Evolutionary conservation across 345 rosid species (phyloP), one percentile per base, ranked within the genome.

Genomic region (Odontarrhena argentea): DNA sequence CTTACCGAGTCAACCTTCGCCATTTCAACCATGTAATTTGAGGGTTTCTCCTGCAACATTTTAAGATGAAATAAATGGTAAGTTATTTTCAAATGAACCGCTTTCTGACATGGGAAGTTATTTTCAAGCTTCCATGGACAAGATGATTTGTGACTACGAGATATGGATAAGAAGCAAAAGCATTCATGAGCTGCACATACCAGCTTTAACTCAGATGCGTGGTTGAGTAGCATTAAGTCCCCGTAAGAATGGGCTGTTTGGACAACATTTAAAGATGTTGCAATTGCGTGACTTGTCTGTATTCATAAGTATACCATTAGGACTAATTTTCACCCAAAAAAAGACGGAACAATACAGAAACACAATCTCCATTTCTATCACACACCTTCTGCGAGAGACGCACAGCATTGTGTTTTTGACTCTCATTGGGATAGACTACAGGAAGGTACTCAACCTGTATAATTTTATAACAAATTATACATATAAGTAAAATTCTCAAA

Each of bases 21-120:
- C 99, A 91, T 94, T 80, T 94, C 99, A 76, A 88, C 97, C 95
- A 91, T 82, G 81, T 78, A 94, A 82, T 30, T 84, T 36, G 93
- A 82, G 44, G 93, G 83, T 7, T 87, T 91, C 76, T 75, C 93
- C 99, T 94, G 86, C 71, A 82, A 69, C 67, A 52, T 69, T 30
- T 35, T 6, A 25, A 53, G 7, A 56, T 49, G 41, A 56, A 54
- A 55, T 24, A 47, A 54, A 15, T 22, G 32, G 37, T 46, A 13
- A 67, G 45, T 18, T 18, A 18, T 18, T 18, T 18, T 45, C 35
- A 60, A n/a, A 49, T 25, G 35, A 67, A 65, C 34, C 48, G 30
- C 44, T 61, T 61, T 28, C 34, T 51, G 60, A 42, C 45, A 52
- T 35, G 34, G 69, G 43, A 15, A 40, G 51, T 38, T 46, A 61